Evolutionary conservation across 2,329 filamentous ascomycete genomes (phyloP), one percentile per base, ranked within the genome.

Genomic region (Macrophomina phaseolina): DNA sequence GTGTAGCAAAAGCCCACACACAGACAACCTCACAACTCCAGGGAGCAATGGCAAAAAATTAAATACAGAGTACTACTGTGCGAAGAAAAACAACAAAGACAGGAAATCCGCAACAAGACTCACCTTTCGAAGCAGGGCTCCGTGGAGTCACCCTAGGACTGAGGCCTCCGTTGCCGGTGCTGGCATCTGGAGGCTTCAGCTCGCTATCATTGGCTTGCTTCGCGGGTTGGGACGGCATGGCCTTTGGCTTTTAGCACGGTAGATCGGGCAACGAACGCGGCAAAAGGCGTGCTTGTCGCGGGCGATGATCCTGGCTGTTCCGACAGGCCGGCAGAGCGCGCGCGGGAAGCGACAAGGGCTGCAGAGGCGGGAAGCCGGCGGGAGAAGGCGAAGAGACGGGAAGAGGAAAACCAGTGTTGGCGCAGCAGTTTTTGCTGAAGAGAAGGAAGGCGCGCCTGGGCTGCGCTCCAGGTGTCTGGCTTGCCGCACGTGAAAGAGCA

Each of bases 151-250:
- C 28, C 8, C 34, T 40, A 30, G 61, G 61, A 53, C 48, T 53
- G 48, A 51, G 5, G 12, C 48, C 48, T 23, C 49, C 62, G 46
- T 55, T 48, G 28, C 48, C 48, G 7, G 38, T 7, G 38, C 9
- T 45, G 62, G 12, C 34, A 14, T 4, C 36, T 34, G 62, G 62
- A 18, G 46, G 46, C 62, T 53, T 51, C 38, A 52, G n/a, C 36
- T 53, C 46, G 28, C 49, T 64, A 30, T 55, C 62, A 64, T 55
- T 52, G 62, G 48, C 32, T 32, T 64, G 62, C 48, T 55, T 34
- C n/a, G 62, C 62, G 49, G 62, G 38, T 32, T 36, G 38, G 46
- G 62, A 64, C 9, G 49, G 55, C 62, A 64, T 64, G 49, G 62
- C 61, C 18, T 36, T 34, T 36, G 42, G 56, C 56, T 34, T 34